Evolutionary conservation across 2,329 filamentous ascomycete species (phyloP).

Genomic region (Talaromyces sp.): DNA sequence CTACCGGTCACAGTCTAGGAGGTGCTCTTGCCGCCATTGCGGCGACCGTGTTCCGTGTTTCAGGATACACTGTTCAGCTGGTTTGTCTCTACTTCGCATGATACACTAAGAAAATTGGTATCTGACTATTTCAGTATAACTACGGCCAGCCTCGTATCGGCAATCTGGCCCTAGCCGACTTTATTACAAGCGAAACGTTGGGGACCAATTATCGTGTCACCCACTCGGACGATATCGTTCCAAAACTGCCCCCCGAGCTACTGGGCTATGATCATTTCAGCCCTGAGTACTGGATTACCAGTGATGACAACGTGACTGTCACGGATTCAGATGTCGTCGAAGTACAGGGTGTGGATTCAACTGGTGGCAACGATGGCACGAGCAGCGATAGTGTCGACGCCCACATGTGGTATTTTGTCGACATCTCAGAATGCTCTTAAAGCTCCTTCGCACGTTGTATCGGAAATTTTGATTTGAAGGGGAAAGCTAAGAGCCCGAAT

Average conservation of each 20-base stretch:
- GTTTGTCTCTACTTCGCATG: constrained; percentile 27
- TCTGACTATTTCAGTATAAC: constrained; percentile 32
- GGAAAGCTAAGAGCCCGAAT: background rate
- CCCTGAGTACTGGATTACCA: constrained; percentile 43
- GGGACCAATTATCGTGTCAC: constrained; percentile 37
- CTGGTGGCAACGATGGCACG: constrained; percentile 33
- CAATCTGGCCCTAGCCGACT: constrained; percentile 36
- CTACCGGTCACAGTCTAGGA: constrained; percentile 49
- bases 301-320: constrained; percentile 27
- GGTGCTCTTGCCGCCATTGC: constrained; percentile 48
- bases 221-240: constrained; percentile 38
- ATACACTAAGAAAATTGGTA: too few species aligned
- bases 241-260: constrained; percentile 34
- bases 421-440: constrained; percentile 16
- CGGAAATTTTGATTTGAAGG: background rate
- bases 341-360: constrained; percentile 32
- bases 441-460: too few species aligned
- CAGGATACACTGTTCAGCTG: constrained; percentile 38
- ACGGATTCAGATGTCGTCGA: constrained; percentile 32
- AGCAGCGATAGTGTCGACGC: constrained; percentile 24
- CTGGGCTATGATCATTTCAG: constrained; percentile 35
- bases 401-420: constrained; percentile 34
- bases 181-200: constrained; percentile 34
- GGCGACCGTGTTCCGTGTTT: constrained; percentile 40
- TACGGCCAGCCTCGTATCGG: constrained; percentile 44